These are phyloP conservation scores for Hymenoscyphus scutula DNA, from an alignment of 2,329 filamentous ascomycete species.

Conservation along the genomic window DNA sequence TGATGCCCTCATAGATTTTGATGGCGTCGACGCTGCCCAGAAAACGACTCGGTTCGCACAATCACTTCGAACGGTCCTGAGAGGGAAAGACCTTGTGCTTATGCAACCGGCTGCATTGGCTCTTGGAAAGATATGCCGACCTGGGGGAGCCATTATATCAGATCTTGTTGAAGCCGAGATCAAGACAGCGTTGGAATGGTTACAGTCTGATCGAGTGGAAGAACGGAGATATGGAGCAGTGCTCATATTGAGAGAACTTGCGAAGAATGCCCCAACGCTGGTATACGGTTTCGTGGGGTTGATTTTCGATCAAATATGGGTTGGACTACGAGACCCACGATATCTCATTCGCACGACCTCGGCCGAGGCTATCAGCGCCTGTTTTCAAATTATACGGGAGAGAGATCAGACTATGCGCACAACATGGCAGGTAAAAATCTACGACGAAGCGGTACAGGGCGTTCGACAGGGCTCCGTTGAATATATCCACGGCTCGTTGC, in stretches of 20 bases:
- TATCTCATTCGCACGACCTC: conserved; percentile 90
- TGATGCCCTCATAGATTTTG: conserved; percentile 91
- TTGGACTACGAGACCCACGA: conserved; percentile 83
- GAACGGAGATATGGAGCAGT: conserved; percentile 91
- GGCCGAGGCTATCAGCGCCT: conserved; percentile 88
- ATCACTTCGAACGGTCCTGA: conserved; percentile 81
- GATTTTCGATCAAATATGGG: conserved; percentile 95
- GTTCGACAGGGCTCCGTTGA: conserved; percentile 81
- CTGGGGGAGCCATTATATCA: conserved; percentile 89
- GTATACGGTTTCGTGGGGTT: conserved; percentile 95
- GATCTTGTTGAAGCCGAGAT: conserved; percentile 96
- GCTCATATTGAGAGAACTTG: conserved; percentile 84
- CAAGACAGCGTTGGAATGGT: conserved; percentile 92
- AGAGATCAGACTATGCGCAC: conserved; percentile 85
- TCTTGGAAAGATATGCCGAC: conserved; percentile 84
- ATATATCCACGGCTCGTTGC: conserved; percentile 86
- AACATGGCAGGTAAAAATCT: conserved; percentile 87
- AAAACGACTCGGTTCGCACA: conserved; percentile 95
- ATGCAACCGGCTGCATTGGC: conserved; percentile 89
- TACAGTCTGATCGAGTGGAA: conserved; percentile 92
- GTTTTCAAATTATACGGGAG: conserved; percentile 92
- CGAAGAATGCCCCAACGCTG: conserved; percentile 87
- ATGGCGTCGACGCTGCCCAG: conserved; percentile 86
- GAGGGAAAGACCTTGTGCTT: conserved; percentile 85
- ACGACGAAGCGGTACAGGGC: conserved; percentile 77